Base-by-base conservation (phyloP, 352 stramenopile species). In the Globisporangium cederbergense region DNA sequence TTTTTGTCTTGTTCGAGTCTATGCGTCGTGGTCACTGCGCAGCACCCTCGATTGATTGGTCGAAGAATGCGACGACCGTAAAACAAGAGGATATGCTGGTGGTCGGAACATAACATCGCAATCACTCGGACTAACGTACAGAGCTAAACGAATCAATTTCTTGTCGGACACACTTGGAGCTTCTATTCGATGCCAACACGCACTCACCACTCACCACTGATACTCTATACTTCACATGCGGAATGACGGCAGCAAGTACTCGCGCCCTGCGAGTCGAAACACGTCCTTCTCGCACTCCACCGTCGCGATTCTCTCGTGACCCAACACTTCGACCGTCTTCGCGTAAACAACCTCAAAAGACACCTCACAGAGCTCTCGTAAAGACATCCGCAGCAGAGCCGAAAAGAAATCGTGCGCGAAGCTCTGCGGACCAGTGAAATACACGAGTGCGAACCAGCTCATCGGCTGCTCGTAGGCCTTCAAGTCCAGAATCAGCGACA, bases 371-470 rank as follows among this genome's bases (percentile, higher is more conserved):
- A 90, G 66, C 42, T 90, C 81, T 49, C 58, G 57, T n/a, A 90
- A 58, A 9, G 74, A 71, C 34, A 64, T 66, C 32, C 78, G 67
- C 25, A 90, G 63, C 7, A 91, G 60, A 6, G 60, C 43, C 0
- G 69, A 64, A 30, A 87, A 86, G 42, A 88, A 89, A 30, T 64
- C 56, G 2, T 74, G 32, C 3, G 68, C 73, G 62, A 89, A 93
- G 45, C 57, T 53, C 43, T 91, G 81, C 2, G 83, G 81, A 2
- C 84, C 83, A 5, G 83, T 93, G 63, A 88, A 95, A 56, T 90
- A 93, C 32, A 91, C 55, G 67, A 93, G 60, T 3, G 78, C 84
- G 57, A 93, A 77, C 78, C 77, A 92, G 42, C 78, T 92, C 61
- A 65, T 71, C 2, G 84, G 84, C 0, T 71, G 75, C 22, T 61